These are phyloP conservation scores for Penicillium odoratum DNA, from an alignment of 495 filamentous ascomycete genomes.

Conservation along the genomic window DNA sequence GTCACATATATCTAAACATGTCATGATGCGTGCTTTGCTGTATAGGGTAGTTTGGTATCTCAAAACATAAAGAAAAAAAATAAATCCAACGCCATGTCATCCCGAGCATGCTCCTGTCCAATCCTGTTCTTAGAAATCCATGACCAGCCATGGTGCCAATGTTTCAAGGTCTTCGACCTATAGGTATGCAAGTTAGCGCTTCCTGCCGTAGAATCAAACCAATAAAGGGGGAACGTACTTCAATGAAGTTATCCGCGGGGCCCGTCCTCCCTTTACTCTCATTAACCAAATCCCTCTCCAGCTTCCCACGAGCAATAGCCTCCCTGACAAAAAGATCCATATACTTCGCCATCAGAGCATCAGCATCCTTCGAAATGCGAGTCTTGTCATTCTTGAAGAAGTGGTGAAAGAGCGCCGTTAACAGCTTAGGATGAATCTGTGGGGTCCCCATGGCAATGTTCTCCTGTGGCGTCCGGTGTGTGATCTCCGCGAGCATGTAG, in stretches of 20 bases:
- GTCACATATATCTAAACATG: conserved; percentile 13
- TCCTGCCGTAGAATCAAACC: not conserved
- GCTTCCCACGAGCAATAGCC: conserved; percentile 78
- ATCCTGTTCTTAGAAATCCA: conserved; percentile 66
- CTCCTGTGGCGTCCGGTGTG: conserved; percentile 25
- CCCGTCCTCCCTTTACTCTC: conserved; percentile 28
- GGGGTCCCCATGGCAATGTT: conserved; percentile 43
- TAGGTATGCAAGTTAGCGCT: not conserved
- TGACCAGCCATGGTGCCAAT: conserved; percentile 79
- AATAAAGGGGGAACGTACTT: conserved; percentile 56
- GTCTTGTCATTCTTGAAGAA: conserved; percentile 70
- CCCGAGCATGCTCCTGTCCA: not conserved
- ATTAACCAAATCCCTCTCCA: conserved; percentile 56
- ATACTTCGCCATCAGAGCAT: conserved; percentile 77
- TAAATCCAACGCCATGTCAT: conserved; percentile 18
- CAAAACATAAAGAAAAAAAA: conserved; percentile 11
- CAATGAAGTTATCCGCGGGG: conserved; percentile 62
- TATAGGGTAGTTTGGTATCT: conserved; percentile 10
- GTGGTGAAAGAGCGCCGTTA: conserved; percentile 74
- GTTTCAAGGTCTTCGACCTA: conserved; percentile 79
- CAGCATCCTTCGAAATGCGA: conserved; percentile 76
- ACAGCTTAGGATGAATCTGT: conserved; percentile 69
- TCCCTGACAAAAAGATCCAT: conserved; percentile 91
- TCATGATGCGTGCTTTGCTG: conserved; percentile 2
- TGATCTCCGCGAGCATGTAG: conserved; percentile 51